A percentile compares a stretch with the other conserved stretches of the same genome.
phyloP scores from a whole-genome alignment of 768 basidiomycete genomes.

The Collybiopsis luxurians region DNA sequence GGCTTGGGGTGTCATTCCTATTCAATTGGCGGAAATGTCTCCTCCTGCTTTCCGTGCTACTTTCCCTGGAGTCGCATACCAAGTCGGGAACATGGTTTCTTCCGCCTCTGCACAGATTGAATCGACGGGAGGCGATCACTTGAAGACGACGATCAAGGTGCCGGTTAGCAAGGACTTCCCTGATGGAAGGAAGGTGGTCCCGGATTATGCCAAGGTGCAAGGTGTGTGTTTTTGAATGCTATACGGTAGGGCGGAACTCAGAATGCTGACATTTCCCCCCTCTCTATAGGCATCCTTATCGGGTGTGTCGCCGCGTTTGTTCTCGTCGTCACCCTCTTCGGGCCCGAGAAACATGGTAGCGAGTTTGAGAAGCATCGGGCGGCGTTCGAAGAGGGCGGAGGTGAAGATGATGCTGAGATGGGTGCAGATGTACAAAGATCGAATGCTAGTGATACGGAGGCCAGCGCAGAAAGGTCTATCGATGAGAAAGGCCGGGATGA shows the following conservation, averaged over 20 bases:
- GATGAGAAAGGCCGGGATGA: too few relatives aligned
- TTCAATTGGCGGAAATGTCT: slow-evolving; percentile 79
- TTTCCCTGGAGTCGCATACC: slow-evolving; percentile 85
- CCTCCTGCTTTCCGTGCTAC: slow-evolving; percentile 88
- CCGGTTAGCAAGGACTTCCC: slow-evolving; percentile 18
- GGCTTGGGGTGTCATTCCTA: slow-evolving; percentile 83
- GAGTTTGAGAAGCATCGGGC: slow-evolving; percentile 84
- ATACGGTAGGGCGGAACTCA: too few relatives aligned
- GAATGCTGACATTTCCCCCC: too few relatives aligned
- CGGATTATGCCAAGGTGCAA: slow-evolving; percentile 78
- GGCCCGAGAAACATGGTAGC: slow-evolving; percentile 70
- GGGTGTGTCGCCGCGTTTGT: slow-evolving; percentile 79
- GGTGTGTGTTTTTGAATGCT: slow-evolving; percentile 39
- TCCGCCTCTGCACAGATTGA: slow-evolving; percentile 80
- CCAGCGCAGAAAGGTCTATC: not conserved
- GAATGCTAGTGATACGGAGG: not conserved
- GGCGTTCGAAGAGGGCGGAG: slow-evolving; percentile 77
- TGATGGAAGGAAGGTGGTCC: slow-evolving; percentile 39
- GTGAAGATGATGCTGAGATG: slow-evolving; percentile 34
- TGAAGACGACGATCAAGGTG: slow-evolving; percentile 44
- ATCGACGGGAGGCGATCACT: slow-evolving; percentile 62
- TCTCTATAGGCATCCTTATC: slow-evolving; percentile 73
- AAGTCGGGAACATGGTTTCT: slow-evolving; percentile 76
- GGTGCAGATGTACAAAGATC: not conserved
- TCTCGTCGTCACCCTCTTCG: slow-evolving; percentile 71